Percentiles rank a stretch among this genome's conserved stretches.
Conservation (phyloP, 1,284 basidiomycete genomes). For the Apiotrichum gamsii region DNA sequence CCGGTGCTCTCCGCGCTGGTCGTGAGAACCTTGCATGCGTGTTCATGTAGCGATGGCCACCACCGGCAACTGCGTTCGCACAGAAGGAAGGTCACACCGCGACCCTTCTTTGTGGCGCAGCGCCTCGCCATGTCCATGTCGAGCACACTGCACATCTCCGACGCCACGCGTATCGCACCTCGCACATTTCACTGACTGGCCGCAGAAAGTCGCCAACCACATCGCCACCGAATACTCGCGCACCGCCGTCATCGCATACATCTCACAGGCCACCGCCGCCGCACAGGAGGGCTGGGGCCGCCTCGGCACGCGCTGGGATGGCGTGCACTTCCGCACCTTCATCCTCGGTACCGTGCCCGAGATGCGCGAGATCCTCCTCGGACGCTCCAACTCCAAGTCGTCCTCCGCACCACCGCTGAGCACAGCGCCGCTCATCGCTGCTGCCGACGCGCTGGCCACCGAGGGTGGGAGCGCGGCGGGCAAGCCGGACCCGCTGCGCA, state of each 20-base stretch:
- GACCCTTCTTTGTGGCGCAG: no score
- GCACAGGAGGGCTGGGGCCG: conserved; percentile 73
- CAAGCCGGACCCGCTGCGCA: conserved; percentile 45
- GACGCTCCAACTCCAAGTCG: background rate
- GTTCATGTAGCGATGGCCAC: no score
- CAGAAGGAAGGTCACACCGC: no score
- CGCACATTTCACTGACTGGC: background rate
- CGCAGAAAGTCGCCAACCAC: conserved; percentile 63
- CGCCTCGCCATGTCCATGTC: no score
- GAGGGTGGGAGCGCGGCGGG: conserved; percentile 9
- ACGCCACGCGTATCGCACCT: no score
- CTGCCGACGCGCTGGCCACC: conserved; percentile 45
- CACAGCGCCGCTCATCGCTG: conserved; percentile 58
- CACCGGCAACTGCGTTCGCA: no score
- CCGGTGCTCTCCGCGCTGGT: no score
- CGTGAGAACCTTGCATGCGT: no score
- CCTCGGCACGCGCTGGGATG: conserved; percentile 49
- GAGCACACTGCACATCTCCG: no score
- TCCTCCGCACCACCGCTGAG: conserved; percentile 60
- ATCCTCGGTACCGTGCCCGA: conserved; percentile 31
- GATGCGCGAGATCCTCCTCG: conserved; percentile 27
- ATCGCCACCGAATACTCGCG: conserved; percentile 72
- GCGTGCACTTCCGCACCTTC: conserved; percentile 36
- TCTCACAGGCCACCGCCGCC: conserved; percentile 65
- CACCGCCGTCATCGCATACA: conserved; percentile 66